phyloP scores from a whole-genome alignment of 805 yeast species.

The Blastobotrys peoriensis region DNA sequence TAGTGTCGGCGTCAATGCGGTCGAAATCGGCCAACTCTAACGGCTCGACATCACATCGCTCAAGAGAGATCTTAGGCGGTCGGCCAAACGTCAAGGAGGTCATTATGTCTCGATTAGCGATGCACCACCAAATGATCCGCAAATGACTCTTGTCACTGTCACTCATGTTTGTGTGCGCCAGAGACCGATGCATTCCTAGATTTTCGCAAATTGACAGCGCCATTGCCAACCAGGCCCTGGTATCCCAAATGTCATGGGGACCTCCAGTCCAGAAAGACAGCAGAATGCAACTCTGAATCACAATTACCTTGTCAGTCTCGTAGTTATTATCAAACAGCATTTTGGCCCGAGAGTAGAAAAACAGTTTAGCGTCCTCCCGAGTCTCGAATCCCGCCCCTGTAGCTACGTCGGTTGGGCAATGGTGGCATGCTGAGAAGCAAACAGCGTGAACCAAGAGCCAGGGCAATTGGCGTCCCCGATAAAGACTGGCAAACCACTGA shows the following conservation, averaged over 20 bases:
- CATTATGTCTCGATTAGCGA: constrained; percentile 13
- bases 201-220: constrained; percentile 17
- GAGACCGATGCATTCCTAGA: constrained; percentile 15
- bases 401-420: constrained; percentile 35
- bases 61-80: constrained; percentile 8
- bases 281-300: constrained; percentile 55
- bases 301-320: constrained; percentile 56
- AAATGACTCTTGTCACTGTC: constrained; percentile 7
- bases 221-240: constrained; percentile 12
- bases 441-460: constrained; percentile 12
- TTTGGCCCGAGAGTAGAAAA: constrained; percentile 62
- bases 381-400: not conserved
- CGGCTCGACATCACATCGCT: constrained; percentile 14
- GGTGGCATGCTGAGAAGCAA: constrained; percentile 12
- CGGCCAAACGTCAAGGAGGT: constrained; percentile 12
- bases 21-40: constrained; percentile 12
- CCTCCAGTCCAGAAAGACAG: constrained; percentile 71
- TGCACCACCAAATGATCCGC: constrained; percentile 13
- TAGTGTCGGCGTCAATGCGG: constrained; percentile 4
- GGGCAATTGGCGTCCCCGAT: constrained; percentile 5
- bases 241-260: constrained; percentile 44
- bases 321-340: constrained; percentile 64
- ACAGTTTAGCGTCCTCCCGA: constrained; percentile 13
- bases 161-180: constrained; percentile 1
- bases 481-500: constrained; percentile 9